Conservation (phyloP, 805 yeast genomes). For the Candida montana region DNA sequence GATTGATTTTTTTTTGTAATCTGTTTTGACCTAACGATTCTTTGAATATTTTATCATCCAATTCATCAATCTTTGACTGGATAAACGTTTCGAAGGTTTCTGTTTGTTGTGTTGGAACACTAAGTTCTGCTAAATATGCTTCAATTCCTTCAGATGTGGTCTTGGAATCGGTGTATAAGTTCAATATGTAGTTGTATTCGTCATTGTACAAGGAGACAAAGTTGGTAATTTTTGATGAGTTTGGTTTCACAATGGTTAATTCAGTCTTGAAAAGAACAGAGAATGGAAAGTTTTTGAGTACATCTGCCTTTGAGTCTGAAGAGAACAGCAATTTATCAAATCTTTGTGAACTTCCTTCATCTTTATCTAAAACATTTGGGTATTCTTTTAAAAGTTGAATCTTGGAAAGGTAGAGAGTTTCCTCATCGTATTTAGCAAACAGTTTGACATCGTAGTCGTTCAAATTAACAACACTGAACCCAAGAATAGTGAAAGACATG, state of each 20-base stretch:
- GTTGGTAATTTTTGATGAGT: conserved; percentile 9
- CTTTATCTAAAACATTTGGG: conserved; percentile 11
- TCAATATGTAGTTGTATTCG: conserved; percentile 21
- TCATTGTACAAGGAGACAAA: conserved; percentile 15
- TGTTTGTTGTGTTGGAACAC: conserved; percentile 5
- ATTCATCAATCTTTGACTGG: conserved; percentile 13
- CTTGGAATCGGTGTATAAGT: conserved; percentile 14
- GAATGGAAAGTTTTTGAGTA: conserved; percentile 20
- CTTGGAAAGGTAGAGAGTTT: conserved; percentile 18
- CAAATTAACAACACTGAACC: conserved; percentile 21
- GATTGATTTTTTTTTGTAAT: conserved; percentile 21
- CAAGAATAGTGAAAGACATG: conserved; percentile 17
- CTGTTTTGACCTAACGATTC: conserved; percentile 19
- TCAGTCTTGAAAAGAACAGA: conserved; percentile 17
- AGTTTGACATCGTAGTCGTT: conserved; percentile 23
- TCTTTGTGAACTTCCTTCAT: conserved; percentile 23
- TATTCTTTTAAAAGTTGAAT: conserved; percentile 17
- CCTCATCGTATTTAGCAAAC: conserved; percentile 17
- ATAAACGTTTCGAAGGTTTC: conserved; percentile 11
- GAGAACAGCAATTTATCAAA: conserved; percentile 14
- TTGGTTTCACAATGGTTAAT: conserved; percentile 11
- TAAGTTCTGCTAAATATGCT: conserved; percentile 9
- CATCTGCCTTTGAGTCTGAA: conserved; percentile 4
- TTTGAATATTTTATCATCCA: conserved; percentile 19
- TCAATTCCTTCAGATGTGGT: conserved; percentile 3